Conservation (phyloP, 2,329 filamentous ascomycete genomes). For the Periconia digitata region DNA sequence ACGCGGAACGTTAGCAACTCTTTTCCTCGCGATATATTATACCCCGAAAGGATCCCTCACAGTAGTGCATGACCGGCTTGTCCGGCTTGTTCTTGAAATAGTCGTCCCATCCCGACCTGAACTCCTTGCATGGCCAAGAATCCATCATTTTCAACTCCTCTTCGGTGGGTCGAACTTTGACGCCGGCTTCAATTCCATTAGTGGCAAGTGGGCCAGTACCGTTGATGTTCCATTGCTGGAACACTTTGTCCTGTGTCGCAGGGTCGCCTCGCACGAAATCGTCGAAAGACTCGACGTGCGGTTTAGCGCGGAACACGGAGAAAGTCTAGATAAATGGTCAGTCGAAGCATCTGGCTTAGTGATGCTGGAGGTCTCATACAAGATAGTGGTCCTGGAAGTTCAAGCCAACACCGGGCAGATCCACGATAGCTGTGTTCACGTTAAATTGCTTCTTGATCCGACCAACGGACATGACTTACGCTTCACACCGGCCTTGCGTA, state of each 20-base stretch:
- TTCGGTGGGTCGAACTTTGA: constrained; percentile 72
- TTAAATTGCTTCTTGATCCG: neutral
- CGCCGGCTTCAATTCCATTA: constrained; percentile 78
- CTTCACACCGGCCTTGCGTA: constrained; percentile 67
- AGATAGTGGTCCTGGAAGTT: constrained; percentile 85
- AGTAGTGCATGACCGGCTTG: constrained; percentile 87
- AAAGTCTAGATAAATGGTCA: constrained; percentile 53
- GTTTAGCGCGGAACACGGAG: constrained; percentile 70
- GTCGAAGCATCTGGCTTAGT: neutral
- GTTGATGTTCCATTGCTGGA: constrained; percentile 76
- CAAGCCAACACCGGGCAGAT: constrained; percentile 71
- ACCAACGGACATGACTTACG: constrained; percentile 23
- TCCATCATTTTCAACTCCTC: constrained; percentile 70
- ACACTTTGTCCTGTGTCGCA: constrained; percentile 71
- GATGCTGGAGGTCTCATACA: no score
- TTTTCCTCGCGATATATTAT: neutral
- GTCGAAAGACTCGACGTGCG: constrained; percentile 75
- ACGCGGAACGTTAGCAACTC: neutral
- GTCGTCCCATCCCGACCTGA: constrained; percentile 73
- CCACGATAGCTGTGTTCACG: constrained; percentile 54
- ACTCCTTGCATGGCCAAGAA: constrained; percentile 73
- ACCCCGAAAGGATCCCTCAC: constrained; percentile 9
- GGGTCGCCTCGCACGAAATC: constrained; percentile 77
- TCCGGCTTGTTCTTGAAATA: constrained; percentile 85
- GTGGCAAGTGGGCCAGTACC: constrained; percentile 77